A percentile compares a stretch with the other conserved stretches of the same genome.
Evolutionary conservation across 179 eudicot species (phyloP).

Genomic region (Heliamphora pulchella): DNA sequence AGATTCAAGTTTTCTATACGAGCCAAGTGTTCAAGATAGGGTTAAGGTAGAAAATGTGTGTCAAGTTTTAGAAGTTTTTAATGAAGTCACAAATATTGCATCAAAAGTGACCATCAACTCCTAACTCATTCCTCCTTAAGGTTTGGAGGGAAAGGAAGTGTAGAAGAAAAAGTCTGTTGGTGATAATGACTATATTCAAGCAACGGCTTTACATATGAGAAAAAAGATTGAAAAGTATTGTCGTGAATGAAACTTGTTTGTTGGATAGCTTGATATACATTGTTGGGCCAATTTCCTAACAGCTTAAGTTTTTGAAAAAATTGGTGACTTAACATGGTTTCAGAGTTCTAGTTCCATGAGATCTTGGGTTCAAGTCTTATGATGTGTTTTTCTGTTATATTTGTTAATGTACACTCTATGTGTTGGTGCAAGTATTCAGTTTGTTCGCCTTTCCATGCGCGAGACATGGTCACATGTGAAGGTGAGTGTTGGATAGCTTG

Average conservation of each 20-base stretch:
- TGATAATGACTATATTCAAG: not conserved
- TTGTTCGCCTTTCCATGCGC: too few species aligned
- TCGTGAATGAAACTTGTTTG: not conserved
- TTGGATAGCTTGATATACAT: too few species aligned
- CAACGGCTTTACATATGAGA: slow-evolving; percentile 14
- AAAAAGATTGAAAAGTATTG: slow-evolving; percentile 18
- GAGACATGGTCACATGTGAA: too few species aligned
- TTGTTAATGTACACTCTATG: too few species aligned
- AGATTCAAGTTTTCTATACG: not conserved
- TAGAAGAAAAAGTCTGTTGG: not conserved
- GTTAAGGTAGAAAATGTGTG: slow-evolving; percentile 7
- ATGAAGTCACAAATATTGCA: slow-evolving; percentile 5
- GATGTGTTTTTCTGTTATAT: too few species aligned
- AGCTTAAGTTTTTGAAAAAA: too few species aligned
- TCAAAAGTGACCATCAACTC: slow-evolving; percentile 8
- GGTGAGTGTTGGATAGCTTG: too few species aligned
- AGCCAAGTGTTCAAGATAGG: slow-evolving; percentile 14
- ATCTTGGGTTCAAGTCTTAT: too few species aligned
- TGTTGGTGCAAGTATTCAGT: too few species aligned
- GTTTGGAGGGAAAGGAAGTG: slow-evolving; percentile 13
- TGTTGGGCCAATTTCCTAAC: too few species aligned
- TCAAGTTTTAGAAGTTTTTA: slow-evolving; percentile 11
- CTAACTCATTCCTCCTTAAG: slow-evolving; percentile 9
- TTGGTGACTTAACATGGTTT: too few species aligned
- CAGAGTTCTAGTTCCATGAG: too few species aligned